Base-by-base conservation (phyloP, 2,329 filamentous ascomycete genomes). In the Colletotrichum lentis region DNA sequence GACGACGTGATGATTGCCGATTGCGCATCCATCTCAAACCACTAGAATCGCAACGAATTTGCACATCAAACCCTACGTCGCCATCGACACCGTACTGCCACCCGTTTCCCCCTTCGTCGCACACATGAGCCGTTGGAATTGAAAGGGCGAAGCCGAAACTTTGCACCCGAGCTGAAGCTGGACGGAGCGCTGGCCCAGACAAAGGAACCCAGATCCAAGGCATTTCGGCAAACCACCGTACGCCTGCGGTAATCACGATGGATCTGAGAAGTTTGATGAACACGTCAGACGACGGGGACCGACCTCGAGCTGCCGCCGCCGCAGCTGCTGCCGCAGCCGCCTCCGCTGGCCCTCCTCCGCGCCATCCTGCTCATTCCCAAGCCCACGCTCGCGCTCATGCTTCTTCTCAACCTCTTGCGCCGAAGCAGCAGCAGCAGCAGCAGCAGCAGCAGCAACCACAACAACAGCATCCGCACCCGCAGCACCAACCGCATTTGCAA, bases 251-350 rank as follows among this genome's bases (percentile, higher is more conserved):
- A 10, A 14, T 63, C 70, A 74, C 65, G 62, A 83, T 87, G 85
- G 84, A 87, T 79, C 80, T 87, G 65, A 77, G 80, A 70, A 82
- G 81, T 18, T 84, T 89, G 73, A 77, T 88, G 55, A 88, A 88
- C 75, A 79, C 81, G 24, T 80, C 83, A 43, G 85, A 85, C 69
- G 78, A 78, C 66, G 82, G 78, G 72, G 82, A 79, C 58, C 76
- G 77, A 70, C 74, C 75, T 53, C 76, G 77, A 58, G 73, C 66
- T 14, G 52, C 54, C 22, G 31, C 61, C 16, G 52, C 63, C 10
- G 60, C 73, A 73, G 50, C 74, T 73, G 43, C 55, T 3, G 24
- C 60, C 1, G 41, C 47, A 11, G 44, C 35, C n/a, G 44, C 24
- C 11, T 39, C 41, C 44, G 56, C n/a, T 5, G 56, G 43, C 14